These are phyloP conservation scores for Didymella pomorum DNA, from an alignment of 2,329 filamentous ascomycete genomes.

Conservation along the genomic window DNA sequence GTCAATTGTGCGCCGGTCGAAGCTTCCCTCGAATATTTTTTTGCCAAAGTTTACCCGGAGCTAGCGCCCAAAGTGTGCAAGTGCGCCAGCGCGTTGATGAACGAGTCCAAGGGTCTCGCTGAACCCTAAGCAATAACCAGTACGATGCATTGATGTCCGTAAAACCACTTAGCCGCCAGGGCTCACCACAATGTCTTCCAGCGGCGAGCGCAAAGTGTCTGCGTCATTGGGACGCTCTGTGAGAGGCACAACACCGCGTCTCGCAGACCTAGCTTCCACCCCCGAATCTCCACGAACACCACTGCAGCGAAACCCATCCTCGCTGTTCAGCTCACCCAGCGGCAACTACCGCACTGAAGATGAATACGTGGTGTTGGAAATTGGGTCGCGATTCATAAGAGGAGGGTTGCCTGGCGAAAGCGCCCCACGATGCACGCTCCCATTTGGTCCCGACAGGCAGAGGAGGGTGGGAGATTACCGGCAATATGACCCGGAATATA, in stretches of 20 bases:
- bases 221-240: conserved; percentile 39
- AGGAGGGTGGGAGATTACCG: conserved; percentile 83
- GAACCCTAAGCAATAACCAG: not conserved
- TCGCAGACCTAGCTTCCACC: conserved; percentile 48
- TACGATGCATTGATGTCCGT: not conserved
- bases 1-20: conserved; percentile 18
- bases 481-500: conserved; percentile 67
- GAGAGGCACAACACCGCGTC: conserved; percentile 43
- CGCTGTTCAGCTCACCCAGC: conserved; percentile 65
- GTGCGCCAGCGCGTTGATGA: conserved; percentile 6
- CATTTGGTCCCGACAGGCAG: conserved; percentile 78
- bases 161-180: not conserved
- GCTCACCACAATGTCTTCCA: conserved; percentile 25
- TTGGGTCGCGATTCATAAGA: conserved; percentile 80
- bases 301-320: conserved; percentile 67
- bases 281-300: conserved; percentile 49
- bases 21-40: conserved; percentile 19
- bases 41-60: conserved; percentile 8
- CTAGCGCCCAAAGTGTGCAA: conserved; percentile 11
- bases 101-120: conserved; percentile 2
- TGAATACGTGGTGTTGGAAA: conserved; percentile 85
- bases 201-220: conserved; percentile 45
- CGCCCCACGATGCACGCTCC: conserved; percentile 72
- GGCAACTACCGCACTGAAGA: conserved; percentile 68
- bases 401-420: conserved; percentile 89